phyloP scores from a whole-genome alignment of 2,329 filamentous ascomycete species.

The Aspergillus neotritici region DNA sequence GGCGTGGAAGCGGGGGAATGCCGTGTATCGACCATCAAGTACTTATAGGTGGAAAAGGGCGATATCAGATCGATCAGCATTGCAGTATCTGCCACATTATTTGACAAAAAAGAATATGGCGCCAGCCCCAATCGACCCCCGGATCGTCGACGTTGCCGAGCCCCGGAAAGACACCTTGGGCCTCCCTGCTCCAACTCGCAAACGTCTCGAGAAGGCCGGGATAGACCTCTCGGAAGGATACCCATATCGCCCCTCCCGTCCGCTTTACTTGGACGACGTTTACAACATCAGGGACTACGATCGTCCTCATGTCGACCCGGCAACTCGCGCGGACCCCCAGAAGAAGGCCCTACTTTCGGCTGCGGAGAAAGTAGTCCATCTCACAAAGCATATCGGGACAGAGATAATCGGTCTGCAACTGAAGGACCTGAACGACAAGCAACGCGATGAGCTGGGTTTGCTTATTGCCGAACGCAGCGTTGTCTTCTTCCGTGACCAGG shows the following conservation, averaged over 20 bases:
- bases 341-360: constrained; percentile 58
- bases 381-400: constrained; percentile 59
- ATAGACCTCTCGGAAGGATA: constrained; percentile 66
- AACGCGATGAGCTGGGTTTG: constrained; percentile 58
- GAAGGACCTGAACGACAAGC: constrained; percentile 54
- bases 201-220: constrained; percentile 61
- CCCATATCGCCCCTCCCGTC: constrained; percentile 62
- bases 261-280: constrained; percentile 65
- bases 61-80: too few relatives aligned
- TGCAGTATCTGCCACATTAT: too few relatives aligned
- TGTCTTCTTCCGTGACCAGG: constrained; percentile 62
- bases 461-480: constrained; percentile 60
- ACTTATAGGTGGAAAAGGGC: too few relatives aligned
- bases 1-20: neutral
- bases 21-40: neutral
- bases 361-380: constrained; percentile 57
- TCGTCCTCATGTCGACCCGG: constrained; percentile 54
- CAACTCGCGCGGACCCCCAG: constrained; percentile 58
- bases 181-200: constrained; percentile 53
- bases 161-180: constrained; percentile 60
- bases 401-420: constrained; percentile 60
- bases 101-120: constrained; percentile 39
- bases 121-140: constrained; percentile 56
- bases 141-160: constrained; percentile 58
- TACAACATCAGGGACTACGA: constrained; percentile 58